Evolutionary conservation across 805 yeast genomes (phyloP), one percentile per base, ranked within the genome.

Genomic region (Ogataea sp.): DNA sequence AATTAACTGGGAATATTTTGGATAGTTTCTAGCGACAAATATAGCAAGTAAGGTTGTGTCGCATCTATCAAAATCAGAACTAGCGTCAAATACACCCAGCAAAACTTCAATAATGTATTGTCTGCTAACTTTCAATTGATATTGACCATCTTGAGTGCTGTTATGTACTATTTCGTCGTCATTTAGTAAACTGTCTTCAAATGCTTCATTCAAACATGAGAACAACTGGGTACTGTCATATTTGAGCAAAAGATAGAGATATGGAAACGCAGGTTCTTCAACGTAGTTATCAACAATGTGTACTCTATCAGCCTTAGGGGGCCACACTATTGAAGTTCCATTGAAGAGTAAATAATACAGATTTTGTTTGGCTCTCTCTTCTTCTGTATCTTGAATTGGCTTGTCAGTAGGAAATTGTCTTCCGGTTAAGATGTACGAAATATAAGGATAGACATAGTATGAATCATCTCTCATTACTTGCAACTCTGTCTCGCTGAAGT

Each of bases 1-100:
- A 10, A 90, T 69, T 45, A 85, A 89, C 58, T 90, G 98, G 11
- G 75, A 68, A 56, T 83, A 90, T 53, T 90, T 93, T 2, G 96
- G 82, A 44, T 80, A 77, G 52, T 84, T 89, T 42, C 90, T 61
- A 0, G 90, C 84, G 26, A 90, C 58, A 52, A 90, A 93, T 3
- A 86, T 73, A 2, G 85, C 70, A 37, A 85, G 56, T 37, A 65
- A 57, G 4, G 59, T 52, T 14, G 48, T 46, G 28, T 62, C 65
- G 6, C 42, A 42, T 1, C 47, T 41, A 6, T 59, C 52, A 32
- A 66, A 57, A 26, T 61, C 66, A 5, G 47, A 44, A 39, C 64
- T 56, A 5, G 59, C 64, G 3, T 67, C 66, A 47, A 73, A 70
- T 2, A 80, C 59, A 38, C 83, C 84, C 14, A 85, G 54, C 17